A percentile compares a stretch with the other conserved stretches of the same genome.
These are phyloP conservation scores for Lanmaoa rubissima DNA, from an alignment of 768 basidiomycete species.

Conservation along the genomic window DNA sequence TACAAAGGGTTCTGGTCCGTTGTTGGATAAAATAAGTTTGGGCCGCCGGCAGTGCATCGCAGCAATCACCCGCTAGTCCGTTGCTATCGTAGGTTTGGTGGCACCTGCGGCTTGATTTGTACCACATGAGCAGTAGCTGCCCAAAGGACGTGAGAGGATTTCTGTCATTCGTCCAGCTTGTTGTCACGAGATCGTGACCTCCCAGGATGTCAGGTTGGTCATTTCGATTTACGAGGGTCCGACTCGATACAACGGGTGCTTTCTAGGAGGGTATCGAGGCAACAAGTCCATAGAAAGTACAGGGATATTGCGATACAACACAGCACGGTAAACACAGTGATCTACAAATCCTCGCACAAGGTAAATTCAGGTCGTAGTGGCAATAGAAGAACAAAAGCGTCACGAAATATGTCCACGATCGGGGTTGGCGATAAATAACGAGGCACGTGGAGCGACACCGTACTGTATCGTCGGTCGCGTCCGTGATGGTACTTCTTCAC, in stretches of 20 bases:
- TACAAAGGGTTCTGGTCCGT: not conserved
- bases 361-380: slow-evolving; percentile 3
- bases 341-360: not conserved
- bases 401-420: slow-evolving; percentile 18
- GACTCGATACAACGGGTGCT: not conserved
- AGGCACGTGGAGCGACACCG: slow-evolving; percentile 60
- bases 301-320: slow-evolving; percentile 3
- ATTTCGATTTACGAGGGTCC: not conserved
- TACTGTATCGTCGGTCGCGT: slow-evolving; percentile 49
- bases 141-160: not conserved
- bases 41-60: slow-evolving; percentile 3
- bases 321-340: slow-evolving; percentile 5
- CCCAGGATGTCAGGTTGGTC: not conserved
- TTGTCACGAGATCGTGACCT: not conserved
- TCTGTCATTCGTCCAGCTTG: not conserved
- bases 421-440: slow-evolving; percentile 75
- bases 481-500: slow-evolving; percentile 42
- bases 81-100: not conserved
- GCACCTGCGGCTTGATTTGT: not conserved
- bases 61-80: not conserved
- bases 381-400: not conserved
- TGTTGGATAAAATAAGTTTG: not conserved
- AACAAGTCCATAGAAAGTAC: slow-evolving; percentile 2
- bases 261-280: slow-evolving; percentile 8
- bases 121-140: not conserved